Percentiles rank a stretch among this genome's conserved stretches.
These are phyloP conservation scores for Venturia effusa DNA, from an alignment of 2,329 filamentous ascomycete species.

Conservation along the genomic window DNA sequence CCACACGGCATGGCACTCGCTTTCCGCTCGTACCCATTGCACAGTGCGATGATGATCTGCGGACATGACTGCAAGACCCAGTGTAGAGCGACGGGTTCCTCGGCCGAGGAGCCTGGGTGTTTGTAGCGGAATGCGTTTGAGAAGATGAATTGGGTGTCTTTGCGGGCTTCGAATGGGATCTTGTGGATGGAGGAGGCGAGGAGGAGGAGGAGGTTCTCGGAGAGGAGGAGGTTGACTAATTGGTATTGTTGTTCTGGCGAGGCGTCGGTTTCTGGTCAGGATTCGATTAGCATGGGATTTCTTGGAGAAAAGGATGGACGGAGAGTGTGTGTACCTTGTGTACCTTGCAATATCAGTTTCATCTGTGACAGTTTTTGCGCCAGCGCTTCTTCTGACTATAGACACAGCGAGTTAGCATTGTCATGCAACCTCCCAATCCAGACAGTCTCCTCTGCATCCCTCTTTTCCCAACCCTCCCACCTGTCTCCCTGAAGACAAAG, in stretches of 20 bases:
- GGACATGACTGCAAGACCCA: slow-evolving; percentile 81
- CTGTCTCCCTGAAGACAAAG: neutral
- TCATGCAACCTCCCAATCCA: no score
- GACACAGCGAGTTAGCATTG: slow-evolving; percentile 16
- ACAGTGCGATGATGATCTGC: slow-evolving; percentile 78
- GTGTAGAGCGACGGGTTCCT: slow-evolving; percentile 73
- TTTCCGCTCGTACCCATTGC: slow-evolving; percentile 78
- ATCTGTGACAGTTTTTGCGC: slow-evolving; percentile 79
- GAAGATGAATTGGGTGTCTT: slow-evolving; percentile 92
- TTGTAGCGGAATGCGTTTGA: slow-evolving; percentile 90
- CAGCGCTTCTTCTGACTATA: slow-evolving; percentile 73
- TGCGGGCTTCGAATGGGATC: slow-evolving; percentile 89
- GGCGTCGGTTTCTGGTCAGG: slow-evolving; percentile 64
- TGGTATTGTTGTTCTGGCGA: slow-evolving; percentile 81
- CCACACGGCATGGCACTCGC: slow-evolving; percentile 89
- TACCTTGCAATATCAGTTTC: slow-evolving; percentile 88
- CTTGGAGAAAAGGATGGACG: slow-evolving; percentile 6
- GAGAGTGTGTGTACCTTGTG: slow-evolving; percentile 52
- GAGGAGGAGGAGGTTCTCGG: slow-evolving; percentile 78
- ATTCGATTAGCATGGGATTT: neutral
- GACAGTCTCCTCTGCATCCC: neutral
- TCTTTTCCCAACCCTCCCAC: no score
- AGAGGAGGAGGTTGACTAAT: slow-evolving; percentile 72
- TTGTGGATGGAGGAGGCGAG: slow-evolving; percentile 74
- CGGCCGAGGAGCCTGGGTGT: slow-evolving; percentile 51